Conservation (phyloP, 2,329 filamentous ascomycete species). For the Torrubiella hemipterigena region DNA sequence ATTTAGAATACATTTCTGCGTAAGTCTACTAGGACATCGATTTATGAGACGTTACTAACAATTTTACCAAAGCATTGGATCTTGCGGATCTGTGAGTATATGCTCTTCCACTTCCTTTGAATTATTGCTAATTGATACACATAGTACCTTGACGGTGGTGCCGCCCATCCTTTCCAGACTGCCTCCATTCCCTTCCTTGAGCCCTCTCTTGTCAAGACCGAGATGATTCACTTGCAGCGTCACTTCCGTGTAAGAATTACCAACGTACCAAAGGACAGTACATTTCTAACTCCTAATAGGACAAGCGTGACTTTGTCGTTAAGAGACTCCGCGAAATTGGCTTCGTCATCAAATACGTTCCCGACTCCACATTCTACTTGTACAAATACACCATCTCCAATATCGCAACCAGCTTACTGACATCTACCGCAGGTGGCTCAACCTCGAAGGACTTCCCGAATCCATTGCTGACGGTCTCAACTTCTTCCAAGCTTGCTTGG, state of each 20-base stretch:
- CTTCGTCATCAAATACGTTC: conserved; percentile 72
- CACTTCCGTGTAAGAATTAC: conserved; percentile 59
- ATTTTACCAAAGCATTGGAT: conserved; percentile 55
- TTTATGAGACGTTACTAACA: conserved; percentile 7
- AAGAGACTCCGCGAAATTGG: conserved; percentile 71
- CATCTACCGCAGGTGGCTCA: conserved; percentile 35
- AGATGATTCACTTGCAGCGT: conserved; percentile 80
- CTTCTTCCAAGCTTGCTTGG: conserved; percentile 89
- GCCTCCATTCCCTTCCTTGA: conserved; percentile 91
- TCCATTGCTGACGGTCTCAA: conserved; percentile 86
- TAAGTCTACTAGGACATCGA: conserved; percentile 18
- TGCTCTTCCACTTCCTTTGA: background rate
- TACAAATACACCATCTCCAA: conserved; percentile 28
- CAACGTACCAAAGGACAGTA: background rate
- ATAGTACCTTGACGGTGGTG: conserved; percentile 78
- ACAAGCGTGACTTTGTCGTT: conserved; percentile 88
- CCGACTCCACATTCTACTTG: conserved; percentile 90
- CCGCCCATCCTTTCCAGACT: conserved; percentile 92
- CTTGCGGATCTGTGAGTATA: conserved; percentile 47
- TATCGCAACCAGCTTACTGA: conserved; percentile 4
- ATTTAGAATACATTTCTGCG: conserved; percentile 75
- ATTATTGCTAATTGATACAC: background rate
- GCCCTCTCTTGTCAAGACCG: conserved; percentile 62
- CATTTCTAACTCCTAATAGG: conserved; percentile 25
- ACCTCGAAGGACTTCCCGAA: conserved; percentile 57